Percentiles rank a stretch among this genome's conserved stretches.
Conservation (phyloP, 495 filamentous ascomycete species). For the Talaromyces stipitatus region DNA sequence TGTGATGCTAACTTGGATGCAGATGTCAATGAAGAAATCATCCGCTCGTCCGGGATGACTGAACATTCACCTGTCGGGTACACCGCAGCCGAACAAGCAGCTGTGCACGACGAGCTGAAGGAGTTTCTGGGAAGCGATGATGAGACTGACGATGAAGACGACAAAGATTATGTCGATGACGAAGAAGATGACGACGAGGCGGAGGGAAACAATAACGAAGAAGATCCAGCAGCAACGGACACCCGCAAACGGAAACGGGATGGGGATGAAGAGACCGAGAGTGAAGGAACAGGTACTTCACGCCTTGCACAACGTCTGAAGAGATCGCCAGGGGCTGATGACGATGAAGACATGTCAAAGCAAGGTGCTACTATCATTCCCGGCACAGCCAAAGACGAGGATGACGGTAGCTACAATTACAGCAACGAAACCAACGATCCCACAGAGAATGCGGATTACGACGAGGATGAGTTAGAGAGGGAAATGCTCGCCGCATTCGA, state of each 20-base stretch:
- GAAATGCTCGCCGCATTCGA: constrained; percentile 63
- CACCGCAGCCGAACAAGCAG: constrained; percentile 40
- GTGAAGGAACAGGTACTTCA: constrained; percentile 19
- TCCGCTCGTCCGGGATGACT: constrained; percentile 23
- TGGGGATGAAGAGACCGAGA: constrained; percentile 23
- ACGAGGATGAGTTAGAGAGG: constrained; percentile 57
- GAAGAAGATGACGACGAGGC: constrained; percentile 53
- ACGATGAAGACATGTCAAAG: constrained; percentile 37
- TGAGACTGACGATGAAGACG: constrained; percentile 43
- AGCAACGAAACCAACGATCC: constrained; percentile 11
- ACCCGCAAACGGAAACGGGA: constrained; percentile 37
- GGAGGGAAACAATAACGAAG: constrained; percentile 55
- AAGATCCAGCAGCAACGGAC: constrained; percentile 23
- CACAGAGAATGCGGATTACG: constrained; percentile 32
- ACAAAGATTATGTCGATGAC: constrained; percentile 21
- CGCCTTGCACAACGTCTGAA: constrained; percentile 41
- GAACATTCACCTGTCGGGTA: constrained; percentile 30
- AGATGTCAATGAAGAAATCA: constrained; percentile 33
- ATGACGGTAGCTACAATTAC: constrained; percentile 22
- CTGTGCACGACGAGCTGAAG: constrained; percentile 62
- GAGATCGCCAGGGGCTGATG: constrained; percentile 40
- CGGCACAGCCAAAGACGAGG: constrained; percentile 14
- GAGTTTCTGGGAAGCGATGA: constrained; percentile 69
- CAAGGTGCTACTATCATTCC: constrained; percentile 13
- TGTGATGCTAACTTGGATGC: constrained; percentile 22